Base-by-base conservation (phyloP, 129 eudicot genomes). In the Flaveria linearis region DNA sequence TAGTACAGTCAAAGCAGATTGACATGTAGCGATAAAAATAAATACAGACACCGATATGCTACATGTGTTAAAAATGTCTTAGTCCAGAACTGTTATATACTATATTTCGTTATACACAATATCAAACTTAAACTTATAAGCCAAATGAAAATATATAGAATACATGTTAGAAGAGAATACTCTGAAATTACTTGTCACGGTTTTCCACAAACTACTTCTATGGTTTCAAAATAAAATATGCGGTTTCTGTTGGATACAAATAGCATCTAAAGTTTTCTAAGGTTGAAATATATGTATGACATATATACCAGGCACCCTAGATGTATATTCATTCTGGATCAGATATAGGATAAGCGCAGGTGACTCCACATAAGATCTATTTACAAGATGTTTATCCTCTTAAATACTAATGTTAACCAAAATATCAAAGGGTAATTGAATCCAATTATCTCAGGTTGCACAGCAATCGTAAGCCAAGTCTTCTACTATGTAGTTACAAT, bases 311-410 rank as follows among this genome's bases (percentile, higher is more conserved):
- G 65, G 36, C 12, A 55, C 49, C 52, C 52, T 11, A 36, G 20
- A 41, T 22, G 43, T 73, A 57, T 56, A 43, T 22, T 36, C 55
- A 14, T 41, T 73, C 15, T 53, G 51, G 66, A 72, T 72, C 51
- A 72, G 50, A 33, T 33, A 63, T 26, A 63, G 46, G 46, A 26
- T 47, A 46, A 69, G 4, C 18, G 49, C 55, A 68, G 1, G 36
- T 5, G 17, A 55, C 46, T 43, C 47, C 47, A n/a, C 28, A 75
- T 23, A 18, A 74, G 58, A 61, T 74, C 58, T 10, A 30, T 45
- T 61, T 41, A 46, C 71, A 75, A 62, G 46, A 63, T 10, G 61
- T 46, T n/a, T 47, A 64, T 75, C 58, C 64, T 64, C 55, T 25
- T 42, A 15, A 22, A 26, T 42, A 62, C 33, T 7, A 63, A 52